Evolutionary conservation across 169 alveolate species (phyloP), one percentile per base, ranked within the genome.

Genomic region (Plasmodium relictum): DNA sequence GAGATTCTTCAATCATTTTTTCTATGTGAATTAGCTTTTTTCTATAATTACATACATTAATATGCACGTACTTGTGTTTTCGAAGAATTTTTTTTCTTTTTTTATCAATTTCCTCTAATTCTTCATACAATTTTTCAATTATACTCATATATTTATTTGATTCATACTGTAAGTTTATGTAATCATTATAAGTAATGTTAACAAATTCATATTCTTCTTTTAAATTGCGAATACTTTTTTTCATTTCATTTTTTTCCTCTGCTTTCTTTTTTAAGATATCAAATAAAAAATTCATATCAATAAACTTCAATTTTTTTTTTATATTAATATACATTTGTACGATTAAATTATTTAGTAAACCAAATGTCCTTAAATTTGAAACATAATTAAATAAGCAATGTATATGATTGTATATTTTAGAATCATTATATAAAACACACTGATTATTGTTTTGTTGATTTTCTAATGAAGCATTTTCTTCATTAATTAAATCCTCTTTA

Each of bases 1-100:
- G 90, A 7, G 73, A 41, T n/a, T 80, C 90, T 59, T 80, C 90
- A 12, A 80, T 80, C 80, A 66, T 66, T 39, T 80, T 80, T 52
- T 80, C 90, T 5, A 80, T 45, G 10, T 80, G 62, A 5, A 80
- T 80, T 37, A 80, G 12, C 6, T 68, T 61, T 37, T 80, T 80
- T 45, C 90, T 80, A 37, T 80, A 80, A 16, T 56, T 66, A 52
- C 90, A 66, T 7, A 80, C 90, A 50, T 54, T 68, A 0, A 44
- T 10, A 65, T 80, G 90, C 2, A 80, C 80, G 2, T 0, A 14
- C 37, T 80, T 80, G 18, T 80, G 58, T 10, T 24, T 80, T 45
- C 37, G 66, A 6, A 44, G 20, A 2, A 31, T 18, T 66, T 68
- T 80, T 39, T 70, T 80, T 39, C 83, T 50, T 39, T 63, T 66